phyloP scores from a whole-genome alignment of 257 asterid species.

The Cruciata laevipes region DNA sequence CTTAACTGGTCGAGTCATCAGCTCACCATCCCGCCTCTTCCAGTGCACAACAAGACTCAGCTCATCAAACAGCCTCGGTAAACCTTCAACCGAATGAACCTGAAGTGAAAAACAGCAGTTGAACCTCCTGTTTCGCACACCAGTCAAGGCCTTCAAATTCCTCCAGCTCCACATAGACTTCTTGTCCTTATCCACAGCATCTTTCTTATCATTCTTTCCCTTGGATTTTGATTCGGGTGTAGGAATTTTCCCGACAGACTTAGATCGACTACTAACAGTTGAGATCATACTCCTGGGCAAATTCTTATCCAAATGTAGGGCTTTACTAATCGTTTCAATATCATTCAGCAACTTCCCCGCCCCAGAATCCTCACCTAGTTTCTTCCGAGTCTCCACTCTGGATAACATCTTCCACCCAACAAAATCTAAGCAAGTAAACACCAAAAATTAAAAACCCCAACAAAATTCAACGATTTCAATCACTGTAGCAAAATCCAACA shows the following conservation, averaged over 20 bases:
- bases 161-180: conserved; percentile 95
- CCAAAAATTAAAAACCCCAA: conserved; percentile 10
- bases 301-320: conserved; percentile 48
- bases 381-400: conserved; percentile 56
- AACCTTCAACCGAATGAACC: conserved; percentile 72
- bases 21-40: conserved; percentile 78
- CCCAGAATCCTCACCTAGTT: conserved; percentile 51
- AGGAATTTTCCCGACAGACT: conserved; percentile 61
- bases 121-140: conserved; percentile 57
- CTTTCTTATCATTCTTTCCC: conserved; percentile 42
- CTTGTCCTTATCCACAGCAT: conserved; percentile 56
- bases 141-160: conserved; percentile 67
- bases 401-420: conserved; percentile 45
- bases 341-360: conserved; percentile 63
- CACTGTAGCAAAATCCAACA: neutral
- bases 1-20: conserved; percentile 50
- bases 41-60: conserved; percentile 67
- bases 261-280: conserved; percentile 77
- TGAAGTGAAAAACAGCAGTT: conserved; percentile 65
- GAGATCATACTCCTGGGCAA: conserved; percentile 54
- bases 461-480: neutral
- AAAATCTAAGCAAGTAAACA: conserved; percentile 27
- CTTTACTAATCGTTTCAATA: conserved; percentile 61
- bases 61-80: conserved; percentile 53
- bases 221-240: conserved; percentile 46